Evolutionary conservation across 176 grass and related monocot genomes (phyloP).

Genomic region (Oryza australiensis): DNA sequence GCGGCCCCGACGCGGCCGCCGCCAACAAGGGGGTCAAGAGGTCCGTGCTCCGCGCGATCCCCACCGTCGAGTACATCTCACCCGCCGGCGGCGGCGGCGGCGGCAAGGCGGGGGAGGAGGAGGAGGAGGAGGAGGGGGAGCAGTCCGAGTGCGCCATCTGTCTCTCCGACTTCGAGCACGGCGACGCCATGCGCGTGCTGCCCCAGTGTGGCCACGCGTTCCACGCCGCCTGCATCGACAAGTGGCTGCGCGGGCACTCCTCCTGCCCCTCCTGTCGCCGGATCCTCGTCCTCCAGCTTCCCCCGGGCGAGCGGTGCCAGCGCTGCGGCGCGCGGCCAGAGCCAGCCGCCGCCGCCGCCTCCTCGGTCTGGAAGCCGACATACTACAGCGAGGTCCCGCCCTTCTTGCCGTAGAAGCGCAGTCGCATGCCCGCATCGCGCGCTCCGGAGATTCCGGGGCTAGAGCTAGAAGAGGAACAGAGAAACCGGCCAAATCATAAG

Average conservation of each 20-base stretch:
- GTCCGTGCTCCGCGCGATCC: constrained; percentile 58
- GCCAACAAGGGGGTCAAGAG: constrained; percentile 75
- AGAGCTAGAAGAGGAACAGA: constrained; percentile 9
- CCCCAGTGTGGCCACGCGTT: constrained; percentile 66
- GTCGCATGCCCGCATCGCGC: neutral
- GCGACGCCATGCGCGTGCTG: constrained; percentile 63
- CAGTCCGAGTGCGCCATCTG: constrained; percentile 69
- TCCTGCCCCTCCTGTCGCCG: constrained; percentile 70
- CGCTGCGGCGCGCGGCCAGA: constrained; percentile 48
- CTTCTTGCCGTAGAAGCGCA: constrained; percentile 39
- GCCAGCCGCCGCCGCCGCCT: neutral
- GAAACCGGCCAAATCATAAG: neutral
- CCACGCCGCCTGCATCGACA: constrained; percentile 70
- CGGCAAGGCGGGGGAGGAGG: neutral
- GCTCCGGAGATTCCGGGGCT: constrained; percentile 5
- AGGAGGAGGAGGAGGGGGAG: neutral
- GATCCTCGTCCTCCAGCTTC: constrained; percentile 48
- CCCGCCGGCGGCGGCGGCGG: neutral
- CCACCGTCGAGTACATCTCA: constrained; percentile 47
- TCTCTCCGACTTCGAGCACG: constrained; percentile 65
- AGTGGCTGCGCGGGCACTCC: constrained; percentile 65
- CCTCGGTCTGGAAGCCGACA: constrained; percentile 31
- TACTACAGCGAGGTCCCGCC: constrained; percentile 36
- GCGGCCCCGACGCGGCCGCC: neutral
- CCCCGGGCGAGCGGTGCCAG: constrained; percentile 36